These are phyloP conservation scores for Colletotrichum caudatum DNA, from an alignment of 2,329 filamentous ascomycete genomes.

Conservation along the genomic window DNA sequence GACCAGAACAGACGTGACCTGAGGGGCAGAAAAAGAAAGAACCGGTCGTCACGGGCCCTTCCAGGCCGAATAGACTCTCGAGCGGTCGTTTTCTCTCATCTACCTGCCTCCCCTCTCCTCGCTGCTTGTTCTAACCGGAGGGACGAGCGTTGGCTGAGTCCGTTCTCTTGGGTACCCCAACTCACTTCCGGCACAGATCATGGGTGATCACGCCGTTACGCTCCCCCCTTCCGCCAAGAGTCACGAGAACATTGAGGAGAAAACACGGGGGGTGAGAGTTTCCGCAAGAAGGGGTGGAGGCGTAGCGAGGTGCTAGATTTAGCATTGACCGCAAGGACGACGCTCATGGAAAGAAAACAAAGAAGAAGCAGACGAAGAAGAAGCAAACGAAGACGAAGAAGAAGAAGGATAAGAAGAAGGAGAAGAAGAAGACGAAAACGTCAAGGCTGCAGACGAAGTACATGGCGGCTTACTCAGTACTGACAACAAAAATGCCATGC, in stretches of 20 bases:
- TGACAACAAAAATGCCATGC: not conserved
- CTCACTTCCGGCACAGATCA: slow-evolving; percentile 5
- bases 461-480: slow-evolving; percentile 7
- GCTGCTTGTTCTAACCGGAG: not conserved
- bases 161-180: not conserved
- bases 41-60: slow-evolving; percentile 25
- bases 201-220: not conserved
- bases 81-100: slow-evolving; percentile 1
- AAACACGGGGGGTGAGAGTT: not conserved
- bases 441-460: not conserved
- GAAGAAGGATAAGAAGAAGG: not conserved
- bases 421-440: not conserved
- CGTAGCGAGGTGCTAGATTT: not conserved
- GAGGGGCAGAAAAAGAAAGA: slow-evolving; percentile 18
- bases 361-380: not conserved
- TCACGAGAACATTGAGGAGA: not conserved
- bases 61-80: slow-evolving; percentile 18
- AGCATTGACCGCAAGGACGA: slow-evolving; percentile 25
- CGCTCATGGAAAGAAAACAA: not conserved
- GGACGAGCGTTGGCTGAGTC: slow-evolving; percentile 3
- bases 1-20: slow-evolving; percentile 18
- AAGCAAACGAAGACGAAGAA: not conserved
- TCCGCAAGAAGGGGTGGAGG: not conserved
- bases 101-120: not conserved
- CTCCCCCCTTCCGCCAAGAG: not conserved